These are phyloP conservation scores for Medicago lupulina DNA, from an alignment of 306 rosid genomes.

Conservation along the genomic window DNA sequence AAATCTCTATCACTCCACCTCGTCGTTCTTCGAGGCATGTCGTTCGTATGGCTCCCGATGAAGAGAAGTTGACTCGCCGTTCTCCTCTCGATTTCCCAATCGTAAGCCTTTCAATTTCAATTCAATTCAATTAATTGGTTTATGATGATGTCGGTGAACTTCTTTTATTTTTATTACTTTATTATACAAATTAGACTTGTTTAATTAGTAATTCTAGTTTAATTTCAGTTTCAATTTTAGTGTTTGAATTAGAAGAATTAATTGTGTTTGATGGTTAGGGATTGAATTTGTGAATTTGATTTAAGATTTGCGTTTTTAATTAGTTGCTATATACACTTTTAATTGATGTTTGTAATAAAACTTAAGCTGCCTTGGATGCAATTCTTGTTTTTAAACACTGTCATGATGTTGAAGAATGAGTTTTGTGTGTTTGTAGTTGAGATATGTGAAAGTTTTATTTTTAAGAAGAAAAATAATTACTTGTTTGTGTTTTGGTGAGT, in stretches of 20 bases:
- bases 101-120: slow-evolving; percentile 43
- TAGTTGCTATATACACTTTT: too few species aligned
- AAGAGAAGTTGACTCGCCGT: slow-evolving; percentile 82
- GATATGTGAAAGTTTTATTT: background rate
- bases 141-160: too few species aligned
- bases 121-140: background rate
- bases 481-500: background rate
- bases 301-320: too few species aligned
- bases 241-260: too few species aligned
- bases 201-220: background rate
- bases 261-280: too few species aligned
- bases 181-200: too few species aligned
- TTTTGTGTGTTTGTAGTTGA: background rate
- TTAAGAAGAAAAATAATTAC: background rate
- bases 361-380: too few species aligned
- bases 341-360: background rate
- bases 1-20: slow-evolving; percentile 3
- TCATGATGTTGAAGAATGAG: background rate
- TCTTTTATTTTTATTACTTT: too few species aligned
- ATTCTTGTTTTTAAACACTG: background rate
- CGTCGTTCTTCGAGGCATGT: slow-evolving; percentile 46
- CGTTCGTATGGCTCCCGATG: slow-evolving; percentile 88
- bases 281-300: too few species aligned
- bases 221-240: too few species aligned
- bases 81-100: slow-evolving; percentile 85